phyloP scores from a whole-genome alignment of 2,329 filamentous ascomycete species.

The Hypomyces perniciosus region DNA sequence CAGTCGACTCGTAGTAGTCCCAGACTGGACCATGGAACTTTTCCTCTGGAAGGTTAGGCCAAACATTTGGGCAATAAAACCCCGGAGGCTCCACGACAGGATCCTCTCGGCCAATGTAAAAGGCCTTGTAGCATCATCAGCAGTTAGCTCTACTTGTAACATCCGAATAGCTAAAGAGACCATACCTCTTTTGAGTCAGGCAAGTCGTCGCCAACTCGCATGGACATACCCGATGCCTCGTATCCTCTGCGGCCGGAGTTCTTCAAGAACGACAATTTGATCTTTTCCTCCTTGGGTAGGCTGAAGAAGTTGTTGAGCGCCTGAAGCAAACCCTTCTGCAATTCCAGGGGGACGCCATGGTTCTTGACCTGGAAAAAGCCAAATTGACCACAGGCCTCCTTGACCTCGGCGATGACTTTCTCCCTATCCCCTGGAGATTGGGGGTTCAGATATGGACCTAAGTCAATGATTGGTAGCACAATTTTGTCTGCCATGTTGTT shows the following conservation, averaged over 20 bases:
- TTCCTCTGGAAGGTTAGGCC: conserved; percentile 24
- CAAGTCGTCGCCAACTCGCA: conserved; percentile 21
- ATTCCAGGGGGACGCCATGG: conserved; percentile 22
- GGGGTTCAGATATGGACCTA: conserved; percentile 6
- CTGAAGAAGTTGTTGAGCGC: conserved; percentile 18
- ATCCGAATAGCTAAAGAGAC: too few species aligned
- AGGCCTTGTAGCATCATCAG: conserved; percentile 11
- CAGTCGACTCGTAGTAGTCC: conserved; percentile 21
- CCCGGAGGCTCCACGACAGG: conserved; percentile 18
- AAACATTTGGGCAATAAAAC: conserved; percentile 26
- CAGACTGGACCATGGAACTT: conserved; percentile 23
- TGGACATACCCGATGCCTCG: conserved; percentile 22
- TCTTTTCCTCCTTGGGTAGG: conserved; percentile 20
- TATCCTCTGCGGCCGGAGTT: conserved; percentile 22
- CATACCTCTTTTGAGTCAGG: conserved; percentile 22
- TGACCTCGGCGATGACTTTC: conserved; percentile 13
- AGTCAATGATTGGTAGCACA: conserved; percentile 7
- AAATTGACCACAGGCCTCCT: conserved; percentile 20
- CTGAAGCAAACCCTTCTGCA: conserved; percentile 18
- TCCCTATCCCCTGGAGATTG: conserved; percentile 2
- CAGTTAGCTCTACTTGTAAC: not conserved
- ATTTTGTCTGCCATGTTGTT: conserved; percentile 1
- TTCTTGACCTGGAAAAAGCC: conserved; percentile 29
- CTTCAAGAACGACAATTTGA: conserved; percentile 20
- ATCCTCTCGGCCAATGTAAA: conserved; percentile 20